Evolutionary conservation across 495 filamentous ascomycete genomes (phyloP).

Genomic region (Talaromyces proteolyticus): DNA sequence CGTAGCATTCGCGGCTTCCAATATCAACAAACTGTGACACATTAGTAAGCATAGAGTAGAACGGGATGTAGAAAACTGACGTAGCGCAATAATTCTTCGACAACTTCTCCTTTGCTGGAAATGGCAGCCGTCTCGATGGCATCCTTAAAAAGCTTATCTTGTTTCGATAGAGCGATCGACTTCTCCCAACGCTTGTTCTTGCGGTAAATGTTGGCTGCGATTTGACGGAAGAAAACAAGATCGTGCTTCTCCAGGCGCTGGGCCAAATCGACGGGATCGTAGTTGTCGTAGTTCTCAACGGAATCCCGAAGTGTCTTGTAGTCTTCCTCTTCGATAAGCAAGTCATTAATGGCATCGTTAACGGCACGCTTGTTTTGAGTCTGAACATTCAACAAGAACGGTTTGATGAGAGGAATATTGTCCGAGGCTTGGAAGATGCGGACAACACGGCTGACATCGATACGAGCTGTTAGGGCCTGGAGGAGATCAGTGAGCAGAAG

Average conservation of each 20-base stretch:
- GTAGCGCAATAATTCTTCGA: constrained; percentile 92
- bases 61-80: constrained; percentile 53
- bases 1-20: constrained; percentile 97
- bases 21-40: constrained; percentile 87
- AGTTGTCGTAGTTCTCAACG: constrained; percentile 98
- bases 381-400: constrained; percentile 96
- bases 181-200: constrained; percentile 99
- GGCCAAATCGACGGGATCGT: constrained; percentile 93
- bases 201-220: constrained; percentile 96
- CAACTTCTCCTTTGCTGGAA: constrained; percentile 81
- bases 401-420: constrained; percentile 97
- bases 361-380: constrained; percentile 95
- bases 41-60: constrained; percentile 23
- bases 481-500: constrained; percentile 92
- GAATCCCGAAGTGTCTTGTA: constrained; percentile 98
- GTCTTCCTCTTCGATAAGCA: constrained; percentile 98
- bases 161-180: constrained; percentile 97
- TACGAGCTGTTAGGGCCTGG: constrained; percentile 81
- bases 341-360: constrained; percentile 96
- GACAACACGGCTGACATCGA: constrained; percentile 98
- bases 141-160: constrained; percentile 99
- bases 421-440: constrained; percentile 98
- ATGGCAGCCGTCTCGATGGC: constrained; percentile 99
- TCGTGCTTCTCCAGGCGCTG: constrained; percentile 93
- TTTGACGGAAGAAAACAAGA: constrained; percentile 98